phyloP scores from a whole-genome alignment of 2,329 filamentous ascomycete species.

The Grosmannia clavigera region DNA sequence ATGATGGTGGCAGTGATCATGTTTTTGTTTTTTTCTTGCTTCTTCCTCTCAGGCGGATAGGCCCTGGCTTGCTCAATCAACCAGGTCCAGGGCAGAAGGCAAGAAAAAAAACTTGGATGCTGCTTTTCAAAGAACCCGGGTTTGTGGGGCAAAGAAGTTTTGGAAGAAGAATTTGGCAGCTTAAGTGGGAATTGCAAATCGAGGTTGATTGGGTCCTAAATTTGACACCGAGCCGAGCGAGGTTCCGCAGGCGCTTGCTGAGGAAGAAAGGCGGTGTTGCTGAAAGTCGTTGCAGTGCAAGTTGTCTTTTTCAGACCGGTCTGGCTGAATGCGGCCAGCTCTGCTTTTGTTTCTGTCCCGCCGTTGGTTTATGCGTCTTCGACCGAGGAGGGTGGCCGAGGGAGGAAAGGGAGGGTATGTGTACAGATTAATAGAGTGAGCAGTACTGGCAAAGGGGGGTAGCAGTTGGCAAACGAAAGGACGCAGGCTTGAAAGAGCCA shows the following conservation, averaged over 20 bases:
- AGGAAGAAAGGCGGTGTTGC: background rate
- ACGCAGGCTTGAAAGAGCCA: no score
- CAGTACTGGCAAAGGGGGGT: no score
- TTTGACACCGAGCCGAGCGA: slow-evolving; percentile 1
- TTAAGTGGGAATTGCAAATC: slow-evolving; percentile 14
- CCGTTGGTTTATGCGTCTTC: background rate
- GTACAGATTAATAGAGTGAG: no score
- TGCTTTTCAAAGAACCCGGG: background rate
- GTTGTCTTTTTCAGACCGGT: slow-evolving; percentile 1
- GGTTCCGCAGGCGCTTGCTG: slow-evolving; percentile 11
- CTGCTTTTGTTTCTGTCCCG: background rate
- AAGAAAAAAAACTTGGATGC: background rate
- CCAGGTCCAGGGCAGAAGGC: background rate
- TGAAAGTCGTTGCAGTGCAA: background rate
- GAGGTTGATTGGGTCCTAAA: slow-evolving; percentile 18
- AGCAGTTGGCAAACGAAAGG: no score
- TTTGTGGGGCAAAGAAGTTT: slow-evolving; percentile 10
- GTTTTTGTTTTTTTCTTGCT: background rate
- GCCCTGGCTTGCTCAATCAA: background rate
- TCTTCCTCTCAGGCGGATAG: background rate
- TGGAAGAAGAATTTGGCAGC: background rate
- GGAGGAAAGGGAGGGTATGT: no score
- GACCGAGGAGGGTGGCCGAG: background rate
- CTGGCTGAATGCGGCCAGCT: background rate
- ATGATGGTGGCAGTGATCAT: slow-evolving; percentile 10